A percentile compares a stretch with the other conserved stretches of the same genome.
phyloP scores from a whole-genome alignment of 2,329 filamentous ascomycete genomes.

The Ophiostoma australiae region DNA sequence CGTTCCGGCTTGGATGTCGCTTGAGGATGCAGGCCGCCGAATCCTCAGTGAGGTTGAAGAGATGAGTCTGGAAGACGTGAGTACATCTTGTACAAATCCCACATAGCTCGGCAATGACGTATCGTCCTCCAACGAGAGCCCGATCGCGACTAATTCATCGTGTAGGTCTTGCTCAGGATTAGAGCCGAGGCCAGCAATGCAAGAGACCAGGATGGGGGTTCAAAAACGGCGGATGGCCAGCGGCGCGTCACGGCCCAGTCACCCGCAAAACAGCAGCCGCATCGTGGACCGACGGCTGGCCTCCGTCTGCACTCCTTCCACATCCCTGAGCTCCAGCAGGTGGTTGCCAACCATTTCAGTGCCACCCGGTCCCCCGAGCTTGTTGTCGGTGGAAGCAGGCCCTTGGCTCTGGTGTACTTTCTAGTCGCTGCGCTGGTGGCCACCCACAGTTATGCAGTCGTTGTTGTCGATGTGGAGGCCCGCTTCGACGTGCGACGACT shows the following conservation, averaged over 20 bases:
- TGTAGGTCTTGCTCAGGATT: not conserved
- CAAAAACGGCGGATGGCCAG: not conserved
- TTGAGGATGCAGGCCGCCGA: constrained; percentile 43
- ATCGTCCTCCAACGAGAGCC: not conserved
- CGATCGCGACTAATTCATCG: not conserved
- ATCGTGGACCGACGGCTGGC: constrained; percentile 17
- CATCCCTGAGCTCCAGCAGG: constrained; percentile 44
- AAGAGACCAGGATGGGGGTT: not conserved
- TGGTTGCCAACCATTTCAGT: constrained; percentile 45
- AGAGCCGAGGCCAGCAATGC: not conserved
- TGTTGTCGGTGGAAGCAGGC: constrained; percentile 47
- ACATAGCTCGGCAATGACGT: not conserved
- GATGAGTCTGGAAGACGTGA: constrained; percentile 55
- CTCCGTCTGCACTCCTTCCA: constrained; percentile 31
- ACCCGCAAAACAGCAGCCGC: not conserved
- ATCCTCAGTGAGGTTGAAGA: constrained; percentile 54
- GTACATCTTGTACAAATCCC: constrained; percentile 5
- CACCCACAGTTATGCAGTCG: constrained; percentile 45
- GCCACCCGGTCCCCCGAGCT: constrained; percentile 46
- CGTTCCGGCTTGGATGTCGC: constrained; percentile 26
- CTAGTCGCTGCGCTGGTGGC: constrained; percentile 50
- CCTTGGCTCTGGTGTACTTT: constrained; percentile 51
- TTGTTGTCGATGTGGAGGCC: constrained; percentile 52
- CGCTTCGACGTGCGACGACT: constrained; percentile 52
- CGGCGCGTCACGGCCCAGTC: not conserved